A percentile compares a stretch with the other conserved stretches of the same genome.
Evolutionary conservation across 2,329 filamentous ascomycete species (phyloP).

Genomic region (Periconia digitata): DNA sequence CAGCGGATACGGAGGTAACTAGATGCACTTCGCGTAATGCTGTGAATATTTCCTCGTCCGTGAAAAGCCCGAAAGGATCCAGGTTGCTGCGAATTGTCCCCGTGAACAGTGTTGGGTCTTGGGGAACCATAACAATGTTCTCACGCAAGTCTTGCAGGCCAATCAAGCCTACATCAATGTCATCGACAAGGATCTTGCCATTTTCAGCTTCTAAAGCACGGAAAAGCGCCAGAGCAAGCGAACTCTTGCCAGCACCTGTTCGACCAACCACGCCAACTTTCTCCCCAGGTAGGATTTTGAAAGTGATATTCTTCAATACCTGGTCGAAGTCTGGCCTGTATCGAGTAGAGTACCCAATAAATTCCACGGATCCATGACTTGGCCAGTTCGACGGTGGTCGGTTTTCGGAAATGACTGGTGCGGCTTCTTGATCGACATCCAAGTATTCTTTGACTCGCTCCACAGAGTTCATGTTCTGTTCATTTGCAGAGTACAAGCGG

Average conservation of each 20-base stretch:
- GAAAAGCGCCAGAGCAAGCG: conserved; percentile 89
- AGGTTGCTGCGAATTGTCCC: conserved; percentile 91
- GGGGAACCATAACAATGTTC: conserved; percentile 94
- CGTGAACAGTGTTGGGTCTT: conserved; percentile 92
- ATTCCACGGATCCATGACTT: conserved; percentile 80
- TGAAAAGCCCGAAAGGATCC: conserved; percentile 87
- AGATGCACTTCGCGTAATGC: conserved; percentile 87
- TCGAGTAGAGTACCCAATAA: conserved; percentile 83
- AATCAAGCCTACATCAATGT: conserved; percentile 84
- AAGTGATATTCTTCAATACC: conserved; percentile 79
- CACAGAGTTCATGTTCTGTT: conserved; percentile 99
- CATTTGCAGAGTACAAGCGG: conserved; percentile 87
- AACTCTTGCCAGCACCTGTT: conserved; percentile 96
- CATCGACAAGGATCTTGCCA: conserved; percentile 88
- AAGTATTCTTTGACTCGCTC: conserved; percentile 97
- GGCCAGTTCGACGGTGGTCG: conserved; percentile 83
- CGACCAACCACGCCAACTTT: conserved; percentile 96
- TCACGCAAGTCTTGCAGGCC: conserved; percentile 92
- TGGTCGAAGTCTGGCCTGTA: conserved; percentile 87
- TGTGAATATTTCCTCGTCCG: conserved; percentile 85
- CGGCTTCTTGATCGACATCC: conserved; percentile 91
- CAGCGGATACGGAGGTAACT: conserved; percentile 56
- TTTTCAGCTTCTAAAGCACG: conserved; percentile 87
- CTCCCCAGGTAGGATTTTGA: conserved; percentile 82
- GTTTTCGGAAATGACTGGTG: conserved; percentile 73